Conservation (phyloP, 23 red algal genomes). For the Pyropia yezoensis region DNA sequence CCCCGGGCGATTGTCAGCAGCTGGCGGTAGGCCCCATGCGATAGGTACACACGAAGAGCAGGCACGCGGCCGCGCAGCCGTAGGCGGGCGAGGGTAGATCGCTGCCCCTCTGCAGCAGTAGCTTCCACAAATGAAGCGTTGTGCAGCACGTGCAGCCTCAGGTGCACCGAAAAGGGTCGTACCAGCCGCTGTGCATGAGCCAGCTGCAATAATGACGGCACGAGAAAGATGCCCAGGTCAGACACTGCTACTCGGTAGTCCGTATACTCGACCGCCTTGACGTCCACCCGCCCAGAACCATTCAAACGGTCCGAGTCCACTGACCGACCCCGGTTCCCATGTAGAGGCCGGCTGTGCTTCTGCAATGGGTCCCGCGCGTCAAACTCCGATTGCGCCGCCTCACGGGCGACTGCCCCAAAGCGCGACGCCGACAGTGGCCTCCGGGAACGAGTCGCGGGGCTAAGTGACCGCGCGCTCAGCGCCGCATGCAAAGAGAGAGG, state of each 20-base stretch:
- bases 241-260: conserved; percentile 36
- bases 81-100: conserved; percentile 16
- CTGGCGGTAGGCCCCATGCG: conserved; percentile 41
- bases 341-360: too few species aligned
- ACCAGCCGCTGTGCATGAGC: conserved; percentile 36
- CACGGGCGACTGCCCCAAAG: too few species aligned
- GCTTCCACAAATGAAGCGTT: conserved; percentile 64
- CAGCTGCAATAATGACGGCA: conserved; percentile 12
- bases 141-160: conserved; percentile 47
- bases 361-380: too few species aligned
- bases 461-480: too few species aligned
- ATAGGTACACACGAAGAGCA: conserved; percentile 32
- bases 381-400: too few species aligned
- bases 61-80: conserved; percentile 34
- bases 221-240: conserved; percentile 49
- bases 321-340: too few species aligned
- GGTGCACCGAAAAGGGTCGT: conserved; percentile 53
- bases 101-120: background rate
- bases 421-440: too few species aligned
- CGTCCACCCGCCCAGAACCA: too few species aligned
- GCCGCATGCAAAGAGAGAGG: too few species aligned
- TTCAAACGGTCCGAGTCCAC: too few species aligned
- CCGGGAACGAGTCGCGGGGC: too few species aligned
- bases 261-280: background rate
- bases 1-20: conserved; percentile 26